Evolutionary conservation across 495 filamentous ascomycete species (phyloP).

Genomic region (Chaetomidium leptoderma): DNA sequence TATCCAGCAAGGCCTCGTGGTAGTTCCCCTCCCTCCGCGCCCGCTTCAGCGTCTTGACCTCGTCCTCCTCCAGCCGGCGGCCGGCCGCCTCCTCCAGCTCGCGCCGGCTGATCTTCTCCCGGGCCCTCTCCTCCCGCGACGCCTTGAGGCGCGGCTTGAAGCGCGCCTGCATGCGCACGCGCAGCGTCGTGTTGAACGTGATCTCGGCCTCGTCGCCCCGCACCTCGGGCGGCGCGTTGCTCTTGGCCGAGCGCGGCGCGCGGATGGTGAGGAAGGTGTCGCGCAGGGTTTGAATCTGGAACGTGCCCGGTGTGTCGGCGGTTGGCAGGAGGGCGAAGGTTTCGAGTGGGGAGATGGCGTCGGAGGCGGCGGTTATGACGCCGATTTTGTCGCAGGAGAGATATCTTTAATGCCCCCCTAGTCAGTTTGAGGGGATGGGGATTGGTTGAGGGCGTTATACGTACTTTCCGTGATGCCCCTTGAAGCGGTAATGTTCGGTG

Average conservation of each 20-base stretch:
- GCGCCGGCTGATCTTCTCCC: slow-evolving; percentile 77
- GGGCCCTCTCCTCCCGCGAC: slow-evolving; percentile 71
- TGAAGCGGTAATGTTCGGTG: slow-evolving; percentile 75
- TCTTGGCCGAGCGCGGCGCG: slow-evolving; percentile 39
- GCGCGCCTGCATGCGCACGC: slow-evolving; percentile 88
- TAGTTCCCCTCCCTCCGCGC: slow-evolving; percentile 84
- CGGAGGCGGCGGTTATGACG: slow-evolving; percentile 65
- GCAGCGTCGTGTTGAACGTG: slow-evolving; percentile 69
- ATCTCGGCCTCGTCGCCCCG: slow-evolving; percentile 72
- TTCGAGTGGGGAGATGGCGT: slow-evolving; percentile 79
- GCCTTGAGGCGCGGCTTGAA: slow-evolving; percentile 78
- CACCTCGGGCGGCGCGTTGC: slow-evolving; percentile 54
- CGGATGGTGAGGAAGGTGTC: slow-evolving; percentile 58
- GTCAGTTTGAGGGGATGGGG: slow-evolving; percentile 2
- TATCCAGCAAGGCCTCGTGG: slow-evolving; percentile 80
- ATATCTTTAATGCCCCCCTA: slow-evolving; percentile 45
- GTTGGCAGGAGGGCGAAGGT: slow-evolving; percentile 68
- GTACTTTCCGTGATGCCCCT: slow-evolving; percentile 79
- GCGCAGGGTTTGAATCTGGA: slow-evolving; percentile 63
- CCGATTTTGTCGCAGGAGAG: slow-evolving; percentile 82
- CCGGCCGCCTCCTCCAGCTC: slow-evolving; percentile 84
- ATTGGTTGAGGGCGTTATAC: slow-evolving; percentile 23
- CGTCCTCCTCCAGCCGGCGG: slow-evolving; percentile 71
- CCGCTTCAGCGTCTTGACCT: slow-evolving; percentile 76
- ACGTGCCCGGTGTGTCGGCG: slow-evolving; percentile 58